Percentiles rank a stretch among this genome's conserved stretches.
Evolutionary conservation across 495 filamentous ascomycete species (phyloP).

Genomic region (Acidomyces sp.): DNA sequence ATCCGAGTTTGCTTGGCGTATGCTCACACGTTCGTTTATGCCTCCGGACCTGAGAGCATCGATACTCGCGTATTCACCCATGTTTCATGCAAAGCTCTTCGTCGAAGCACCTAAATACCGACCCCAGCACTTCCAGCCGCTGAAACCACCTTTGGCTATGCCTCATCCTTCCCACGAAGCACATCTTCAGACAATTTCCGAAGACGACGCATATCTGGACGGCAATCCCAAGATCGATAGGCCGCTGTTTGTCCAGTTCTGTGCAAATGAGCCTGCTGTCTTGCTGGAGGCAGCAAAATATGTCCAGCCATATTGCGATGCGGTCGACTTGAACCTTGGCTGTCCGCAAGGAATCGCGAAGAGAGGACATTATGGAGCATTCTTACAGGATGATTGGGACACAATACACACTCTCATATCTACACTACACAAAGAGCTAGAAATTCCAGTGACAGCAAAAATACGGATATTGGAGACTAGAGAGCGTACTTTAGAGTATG

Average conservation of each 20-base stretch:
- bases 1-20: slow-evolving; percentile 94
- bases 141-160: slow-evolving; percentile 31
- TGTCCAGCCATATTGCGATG: slow-evolving; percentile 76
- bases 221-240: slow-evolving; percentile 72
- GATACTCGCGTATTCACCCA: slow-evolving; percentile 77
- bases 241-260: slow-evolving; percentile 92
- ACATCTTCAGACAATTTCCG: background rate
- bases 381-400: slow-evolving; percentile 84
- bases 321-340: slow-evolving; percentile 93
- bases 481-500: slow-evolving; percentile 79
- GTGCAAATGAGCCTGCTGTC: slow-evolving; percentile 71
- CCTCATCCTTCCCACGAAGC: slow-evolving; percentile 1
- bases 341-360: slow-evolving; percentile 93
- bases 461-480: slow-evolving; percentile 80
- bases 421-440: slow-evolving; percentile 54
- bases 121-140: slow-evolving; percentile 61
- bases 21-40: slow-evolving; percentile 85
- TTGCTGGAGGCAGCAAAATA: slow-evolving; percentile 63
- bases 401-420: slow-evolving; percentile 69
- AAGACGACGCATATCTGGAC: slow-evolving; percentile 49
- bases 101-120: slow-evolving; percentile 62
- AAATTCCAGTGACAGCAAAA: slow-evolving; percentile 84
- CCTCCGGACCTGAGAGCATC: slow-evolving; percentile 40
- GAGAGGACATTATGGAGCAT: slow-evolving; percentile 83
- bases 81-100: slow-evolving; percentile 87